These are phyloP conservation scores for Bipolaris sorokiniana DNA, from an alignment of 2,329 filamentous ascomycete genomes.

Conservation along the genomic window DNA sequence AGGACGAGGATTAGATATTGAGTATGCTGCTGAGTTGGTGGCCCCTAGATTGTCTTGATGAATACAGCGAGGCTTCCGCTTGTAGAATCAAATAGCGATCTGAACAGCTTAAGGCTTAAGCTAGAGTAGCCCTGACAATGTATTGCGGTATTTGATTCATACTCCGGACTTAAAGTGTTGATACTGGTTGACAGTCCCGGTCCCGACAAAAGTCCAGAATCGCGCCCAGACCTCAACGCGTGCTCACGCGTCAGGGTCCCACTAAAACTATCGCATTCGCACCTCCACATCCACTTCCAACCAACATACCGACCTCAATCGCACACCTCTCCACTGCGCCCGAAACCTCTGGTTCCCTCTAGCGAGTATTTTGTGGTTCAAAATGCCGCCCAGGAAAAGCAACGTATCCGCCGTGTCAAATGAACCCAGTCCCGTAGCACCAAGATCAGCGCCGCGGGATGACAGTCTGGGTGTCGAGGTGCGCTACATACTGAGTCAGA, in stretches of 20 bases:
- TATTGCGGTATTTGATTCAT: background rate
- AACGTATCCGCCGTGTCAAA: constrained; percentile 51
- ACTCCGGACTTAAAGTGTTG: background rate
- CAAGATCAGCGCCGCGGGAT: constrained; percentile 39
- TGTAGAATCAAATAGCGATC: too few species aligned
- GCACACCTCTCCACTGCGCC: background rate
- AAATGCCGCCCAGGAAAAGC: constrained; percentile 57
- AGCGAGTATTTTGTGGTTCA: background rate
- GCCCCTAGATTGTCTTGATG: too few species aligned
- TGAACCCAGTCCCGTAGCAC: constrained; percentile 41
- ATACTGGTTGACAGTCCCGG: background rate
- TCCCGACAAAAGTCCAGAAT: constrained; percentile 1
- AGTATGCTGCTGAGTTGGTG: too few species aligned
- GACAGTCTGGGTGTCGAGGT: constrained; percentile 56
- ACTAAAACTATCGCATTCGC: constrained; percentile 23
- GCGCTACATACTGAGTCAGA: constrained; percentile 15
- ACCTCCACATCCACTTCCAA: constrained; percentile 17
- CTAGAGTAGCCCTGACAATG: background rate
- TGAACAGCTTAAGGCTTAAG: too few species aligned
- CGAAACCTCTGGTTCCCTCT: too few species aligned
- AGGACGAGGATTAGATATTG: too few species aligned
- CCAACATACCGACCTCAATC: constrained; percentile 8
- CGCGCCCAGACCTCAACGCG: constrained; percentile 31
- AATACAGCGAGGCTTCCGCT: too few species aligned
- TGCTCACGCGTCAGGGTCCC: constrained; percentile 38